These are phyloP conservation scores for Cladosporium sp. DNA, from an alignment of 2,329 filamentous ascomycete genomes.

Conservation along the genomic window DNA sequence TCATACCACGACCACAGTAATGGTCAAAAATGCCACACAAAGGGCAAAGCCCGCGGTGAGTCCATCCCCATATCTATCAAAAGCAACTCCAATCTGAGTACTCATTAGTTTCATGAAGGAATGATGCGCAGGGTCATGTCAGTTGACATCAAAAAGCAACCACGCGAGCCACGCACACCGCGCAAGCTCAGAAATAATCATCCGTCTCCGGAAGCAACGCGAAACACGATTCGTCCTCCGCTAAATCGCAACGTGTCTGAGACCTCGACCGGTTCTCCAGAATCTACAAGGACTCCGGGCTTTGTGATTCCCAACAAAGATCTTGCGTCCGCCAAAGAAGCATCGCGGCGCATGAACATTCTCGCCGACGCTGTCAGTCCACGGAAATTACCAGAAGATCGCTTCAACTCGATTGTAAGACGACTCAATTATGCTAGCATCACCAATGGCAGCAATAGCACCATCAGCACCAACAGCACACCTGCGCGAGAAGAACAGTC, in stretches of 20 bases:
- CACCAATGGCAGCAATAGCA: constrained; percentile 13
- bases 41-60: constrained; percentile 12
- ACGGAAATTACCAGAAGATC: constrained; percentile 4
- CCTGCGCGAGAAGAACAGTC: not conserved
- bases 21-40: constrained; percentile 27
- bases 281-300: constrained; percentile 1
- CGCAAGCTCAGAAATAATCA: constrained; percentile 6
- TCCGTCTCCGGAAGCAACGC: not conserved
- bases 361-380: not conserved
- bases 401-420: constrained; percentile 9
- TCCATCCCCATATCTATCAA: not conserved
- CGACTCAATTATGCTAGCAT: constrained; percentile 10
- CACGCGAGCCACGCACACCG: constrained; percentile 7
- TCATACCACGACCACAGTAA: constrained; percentile 54
- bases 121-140: constrained; percentile 18
- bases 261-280: constrained; percentile 10
- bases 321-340: constrained; percentile 9
- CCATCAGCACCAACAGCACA: not conserved
- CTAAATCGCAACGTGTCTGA: not conserved
- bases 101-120: constrained; percentile 18
- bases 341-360: constrained; percentile 7
- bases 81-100: constrained; percentile 14
- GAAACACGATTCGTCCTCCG: not conserved
- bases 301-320: not conserved
- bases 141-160: constrained; percentile 12